Percentiles rank a stretch among this genome's conserved stretches.
phyloP scores from a whole-genome alignment of 176 grass and related monocot genomes.

The Triticum turgidum region DNA sequence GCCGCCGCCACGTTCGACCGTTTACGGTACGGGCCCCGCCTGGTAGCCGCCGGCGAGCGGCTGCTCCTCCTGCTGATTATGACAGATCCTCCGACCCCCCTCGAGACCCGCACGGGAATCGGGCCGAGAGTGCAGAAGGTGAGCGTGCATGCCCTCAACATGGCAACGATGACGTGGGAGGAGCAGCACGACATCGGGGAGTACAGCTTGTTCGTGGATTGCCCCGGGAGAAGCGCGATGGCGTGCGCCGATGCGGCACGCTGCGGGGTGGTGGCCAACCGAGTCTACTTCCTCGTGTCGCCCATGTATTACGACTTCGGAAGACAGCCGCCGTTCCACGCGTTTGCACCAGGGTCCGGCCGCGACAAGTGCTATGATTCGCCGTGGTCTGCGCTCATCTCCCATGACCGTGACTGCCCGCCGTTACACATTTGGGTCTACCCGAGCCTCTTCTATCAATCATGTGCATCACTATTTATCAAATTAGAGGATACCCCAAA shows the following conservation, averaged over 20 bases:
- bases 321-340: no score
- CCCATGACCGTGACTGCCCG: not conserved
- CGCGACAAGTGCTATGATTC: not conserved
- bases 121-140: not conserved
- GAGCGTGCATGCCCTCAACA: not conserved
- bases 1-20: not conserved
- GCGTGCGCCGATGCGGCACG: not conserved
- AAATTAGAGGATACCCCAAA: no score
- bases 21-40: not conserved
- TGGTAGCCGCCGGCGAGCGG: not conserved
- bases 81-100: not conserved
- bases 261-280: not conserved
- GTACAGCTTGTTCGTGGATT: slow-evolving; percentile 23
- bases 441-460: not conserved
- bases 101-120: not conserved
- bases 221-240: not conserved
- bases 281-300: not conserved
- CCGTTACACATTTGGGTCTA: no score
- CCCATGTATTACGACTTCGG: not conserved
- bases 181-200: not conserved
- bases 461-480: not conserved
- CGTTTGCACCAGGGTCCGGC: not conserved
- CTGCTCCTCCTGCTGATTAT: not conserved
- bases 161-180: slow-evolving; percentile 1
- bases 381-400: no score